phyloP scores from a whole-genome alignment of 805 yeast species.

The Hermanozyma aechmeae region DNA sequence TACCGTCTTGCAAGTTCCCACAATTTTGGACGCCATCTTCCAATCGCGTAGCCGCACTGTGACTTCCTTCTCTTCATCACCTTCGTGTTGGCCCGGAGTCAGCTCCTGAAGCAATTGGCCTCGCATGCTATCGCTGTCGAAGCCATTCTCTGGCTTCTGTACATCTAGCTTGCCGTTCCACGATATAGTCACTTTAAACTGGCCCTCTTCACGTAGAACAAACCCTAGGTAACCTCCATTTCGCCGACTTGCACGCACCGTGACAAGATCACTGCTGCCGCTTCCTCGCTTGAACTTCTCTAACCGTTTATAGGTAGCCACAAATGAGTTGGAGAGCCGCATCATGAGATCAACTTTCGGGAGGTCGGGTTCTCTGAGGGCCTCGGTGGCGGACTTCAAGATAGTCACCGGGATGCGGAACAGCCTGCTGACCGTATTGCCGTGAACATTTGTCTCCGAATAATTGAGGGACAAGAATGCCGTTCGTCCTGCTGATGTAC shows the following conservation, averaged over 20 bases:
- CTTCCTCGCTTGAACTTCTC: conserved; percentile 51
- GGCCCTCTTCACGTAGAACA: conserved; percentile 45
- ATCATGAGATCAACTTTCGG: conserved; percentile 47
- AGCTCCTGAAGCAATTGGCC: conserved; percentile 1
- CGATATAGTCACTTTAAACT: conserved; percentile 41
- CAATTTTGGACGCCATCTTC: conserved; percentile 54
- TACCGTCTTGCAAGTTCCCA: conserved; percentile 52
- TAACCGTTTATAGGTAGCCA: conserved; percentile 46
- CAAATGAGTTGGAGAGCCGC: conserved; percentile 40
- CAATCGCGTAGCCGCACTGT: conserved; percentile 54
- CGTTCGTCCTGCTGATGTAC: conserved; percentile 17
- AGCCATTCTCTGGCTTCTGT: conserved; percentile 17
- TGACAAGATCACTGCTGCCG: conserved; percentile 29
- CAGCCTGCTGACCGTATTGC: conserved; percentile 49
- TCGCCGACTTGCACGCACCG: conserved; percentile 38
- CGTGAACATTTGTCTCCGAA: conserved; percentile 32
- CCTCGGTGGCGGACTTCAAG: conserved; percentile 42
- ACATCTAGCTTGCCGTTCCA: conserved; percentile 52
- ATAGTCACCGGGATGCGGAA: conserved; percentile 65
- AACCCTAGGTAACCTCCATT: conserved; percentile 42
- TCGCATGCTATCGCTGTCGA: conserved; percentile 15
- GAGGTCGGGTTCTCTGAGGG: conserved; percentile 52
- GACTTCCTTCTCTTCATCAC: conserved; percentile 33
- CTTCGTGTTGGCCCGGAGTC: conserved; percentile 4
- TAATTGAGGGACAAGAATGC: conserved; percentile 51